Conservation (phyloP, 2,329 filamentous ascomycete genomes). For the Pseudogymnoascus sp. region DNA sequence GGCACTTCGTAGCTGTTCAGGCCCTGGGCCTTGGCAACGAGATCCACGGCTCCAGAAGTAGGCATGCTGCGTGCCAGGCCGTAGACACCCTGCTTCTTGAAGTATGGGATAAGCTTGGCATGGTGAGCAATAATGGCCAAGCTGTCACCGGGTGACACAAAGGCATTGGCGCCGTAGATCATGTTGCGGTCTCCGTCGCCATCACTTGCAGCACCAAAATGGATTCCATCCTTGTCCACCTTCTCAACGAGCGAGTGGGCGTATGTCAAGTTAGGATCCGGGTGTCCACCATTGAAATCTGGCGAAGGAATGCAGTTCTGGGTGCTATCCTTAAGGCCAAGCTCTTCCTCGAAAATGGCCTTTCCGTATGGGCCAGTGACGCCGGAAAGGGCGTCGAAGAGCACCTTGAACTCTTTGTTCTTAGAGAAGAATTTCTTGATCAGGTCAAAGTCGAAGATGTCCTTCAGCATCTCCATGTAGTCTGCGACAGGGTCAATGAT, state of each 20-base stretch:
- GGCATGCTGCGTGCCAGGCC: constrained; percentile 96
- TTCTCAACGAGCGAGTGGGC: constrained; percentile 89
- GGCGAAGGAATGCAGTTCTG: constrained; percentile 90
- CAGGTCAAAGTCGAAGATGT: constrained; percentile 94
- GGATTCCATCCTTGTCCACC: constrained; percentile 84
- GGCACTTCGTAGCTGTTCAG: constrained; percentile 92
- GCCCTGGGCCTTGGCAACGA: constrained; percentile 90
- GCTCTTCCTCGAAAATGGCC: constrained; percentile 90
- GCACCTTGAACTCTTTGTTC: constrained; percentile 88
- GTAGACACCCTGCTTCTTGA: constrained; percentile 93
- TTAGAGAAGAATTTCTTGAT: constrained; percentile 88
- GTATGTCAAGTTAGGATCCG: constrained; percentile 95
- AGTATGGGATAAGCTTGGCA: constrained; percentile 93
- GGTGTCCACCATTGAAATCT: constrained; percentile 95
- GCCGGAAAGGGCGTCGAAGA: constrained; percentile 90
- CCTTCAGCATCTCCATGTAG: constrained; percentile 92
- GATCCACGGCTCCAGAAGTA: constrained; percentile 88
- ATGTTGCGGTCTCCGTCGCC: constrained; percentile 99
- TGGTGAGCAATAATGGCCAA: constrained; percentile 97
- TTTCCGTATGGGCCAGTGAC: constrained; percentile 93
- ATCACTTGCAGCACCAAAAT: constrained; percentile 93
- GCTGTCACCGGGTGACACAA: constrained; percentile 95
- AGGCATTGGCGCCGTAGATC: constrained; percentile 96
- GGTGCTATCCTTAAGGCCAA: constrained; percentile 69
- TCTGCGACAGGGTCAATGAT: constrained; percentile 88